phyloP scores from a whole-genome alignment of 208 protist species.

The Phytomonas sp. region DNA sequence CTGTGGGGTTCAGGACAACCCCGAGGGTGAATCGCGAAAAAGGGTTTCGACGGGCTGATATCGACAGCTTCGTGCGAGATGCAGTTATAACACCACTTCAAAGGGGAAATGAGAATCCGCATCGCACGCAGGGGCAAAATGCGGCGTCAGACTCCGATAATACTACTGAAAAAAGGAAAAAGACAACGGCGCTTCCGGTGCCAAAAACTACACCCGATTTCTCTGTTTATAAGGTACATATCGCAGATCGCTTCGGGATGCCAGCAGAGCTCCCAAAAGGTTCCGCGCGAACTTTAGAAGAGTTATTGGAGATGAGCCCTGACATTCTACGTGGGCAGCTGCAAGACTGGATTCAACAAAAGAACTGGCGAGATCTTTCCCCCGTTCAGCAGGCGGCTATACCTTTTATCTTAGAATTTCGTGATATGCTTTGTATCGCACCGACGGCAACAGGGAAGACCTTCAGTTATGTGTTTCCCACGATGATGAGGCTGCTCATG shows the following conservation, averaged over 20 bases:
- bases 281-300: slow-evolving; percentile 37
- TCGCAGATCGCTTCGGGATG: slow-evolving; percentile 74
- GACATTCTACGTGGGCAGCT: slow-evolving; percentile 32
- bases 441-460: slow-evolving; percentile 91
- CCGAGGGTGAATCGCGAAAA: not conserved
- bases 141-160: not conserved
- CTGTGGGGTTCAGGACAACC: not conserved
- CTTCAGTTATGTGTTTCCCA: slow-evolving; percentile 80
- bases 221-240: slow-evolving; percentile 36
- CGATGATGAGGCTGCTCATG: slow-evolving; percentile 55
- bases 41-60: not conserved
- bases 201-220: not conserved
- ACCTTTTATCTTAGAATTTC: slow-evolving; percentile 52
- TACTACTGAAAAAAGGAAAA: slow-evolving; percentile 8
- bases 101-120: not conserved
- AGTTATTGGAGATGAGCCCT: slow-evolving; percentile 42
- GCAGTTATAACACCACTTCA: not conserved
- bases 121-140: not conserved
- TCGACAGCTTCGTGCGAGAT: not conserved
- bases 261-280: slow-evolving; percentile 35
- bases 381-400: slow-evolving; percentile 48
- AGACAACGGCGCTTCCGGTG: not conserved
- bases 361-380: slow-evolving; percentile 35
- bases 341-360: slow-evolving; percentile 22
- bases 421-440: slow-evolving; percentile 81